These are phyloP conservation scores for Tritrichomonas musculus DNA, from an alignment of 208 protist genomes.

Conservation along the genomic window DNA sequence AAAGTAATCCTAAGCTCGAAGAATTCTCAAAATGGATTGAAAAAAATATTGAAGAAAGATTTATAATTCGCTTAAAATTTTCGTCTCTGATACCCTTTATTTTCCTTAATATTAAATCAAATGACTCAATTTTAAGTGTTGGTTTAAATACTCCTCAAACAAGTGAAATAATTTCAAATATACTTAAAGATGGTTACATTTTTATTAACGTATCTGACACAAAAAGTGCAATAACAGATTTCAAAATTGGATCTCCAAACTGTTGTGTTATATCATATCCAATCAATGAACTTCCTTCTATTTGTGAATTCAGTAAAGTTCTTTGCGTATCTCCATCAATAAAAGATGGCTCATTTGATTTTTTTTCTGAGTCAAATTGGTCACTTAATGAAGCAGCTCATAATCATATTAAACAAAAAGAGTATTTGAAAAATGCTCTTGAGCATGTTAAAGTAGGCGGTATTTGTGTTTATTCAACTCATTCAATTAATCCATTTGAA, in stretches of 20 bases:
- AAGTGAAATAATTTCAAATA: not conserved
- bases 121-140: not conserved
- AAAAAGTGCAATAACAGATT: not conserved
- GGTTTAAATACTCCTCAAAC: not conserved
- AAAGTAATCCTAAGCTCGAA: not conserved
- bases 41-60: not conserved
- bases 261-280: not conserved
- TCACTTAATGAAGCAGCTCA: not conserved
- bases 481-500: constrained; percentile 58
- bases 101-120: not conserved
- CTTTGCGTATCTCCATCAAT: constrained; percentile 54
- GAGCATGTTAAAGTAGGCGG: constrained; percentile 44
- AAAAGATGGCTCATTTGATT: constrained; percentile 53
- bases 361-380: constrained; percentile 49
- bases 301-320: constrained; percentile 21
- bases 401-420: constrained; percentile 44
- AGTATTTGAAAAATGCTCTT: constrained; percentile 26
- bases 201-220: not conserved
- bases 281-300: not conserved
- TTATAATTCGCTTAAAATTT: not conserved
- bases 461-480: constrained; percentile 57
- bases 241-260: not conserved
- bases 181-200: not conserved
- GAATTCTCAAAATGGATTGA: not conserved
- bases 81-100: not conserved